Conservation (phyloP, 2,329 filamentous ascomycete species). For the Neofusicoccum kwambonambiense region DNA sequence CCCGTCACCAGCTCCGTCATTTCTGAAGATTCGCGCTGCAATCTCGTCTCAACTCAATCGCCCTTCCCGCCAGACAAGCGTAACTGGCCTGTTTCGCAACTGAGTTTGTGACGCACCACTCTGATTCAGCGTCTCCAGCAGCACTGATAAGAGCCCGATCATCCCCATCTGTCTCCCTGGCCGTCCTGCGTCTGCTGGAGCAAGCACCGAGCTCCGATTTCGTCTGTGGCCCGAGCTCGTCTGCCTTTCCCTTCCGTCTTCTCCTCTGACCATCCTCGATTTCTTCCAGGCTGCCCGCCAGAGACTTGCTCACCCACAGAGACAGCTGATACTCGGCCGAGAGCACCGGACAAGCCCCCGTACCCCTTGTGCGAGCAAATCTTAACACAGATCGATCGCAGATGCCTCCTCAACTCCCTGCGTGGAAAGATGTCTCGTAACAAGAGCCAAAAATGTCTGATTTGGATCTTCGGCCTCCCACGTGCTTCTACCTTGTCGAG, state of each 20-base stretch:
- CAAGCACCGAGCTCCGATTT: background rate
- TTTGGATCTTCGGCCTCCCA: too few species aligned
- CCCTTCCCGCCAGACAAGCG: background rate
- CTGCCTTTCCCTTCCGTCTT: background rate
- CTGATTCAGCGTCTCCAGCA: background rate
- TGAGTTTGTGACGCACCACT: background rate
- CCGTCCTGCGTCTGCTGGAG: background rate
- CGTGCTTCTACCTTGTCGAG: too few species aligned
- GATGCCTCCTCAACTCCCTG: too few species aligned
- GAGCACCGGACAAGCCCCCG: too few species aligned
- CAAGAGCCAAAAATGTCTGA: too few species aligned
- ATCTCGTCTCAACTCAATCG: background rate
- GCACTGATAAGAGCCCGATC: background rate
- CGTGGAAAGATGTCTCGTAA: too few species aligned
- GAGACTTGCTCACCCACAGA: too few species aligned
- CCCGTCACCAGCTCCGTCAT: background rate
- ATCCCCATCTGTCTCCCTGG: background rate
- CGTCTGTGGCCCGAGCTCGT: background rate
- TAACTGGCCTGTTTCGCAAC: background rate
- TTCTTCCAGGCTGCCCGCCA: too few species aligned
- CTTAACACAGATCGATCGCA: too few species aligned
- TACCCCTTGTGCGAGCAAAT: too few species aligned
- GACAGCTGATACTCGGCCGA: too few species aligned
- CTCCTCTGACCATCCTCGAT: background rate
- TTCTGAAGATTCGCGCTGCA: background rate